These are phyloP conservation scores for Lyophyllum atratum DNA, from an alignment of 768 basidiomycete genomes.

Conservation along the genomic window DNA sequence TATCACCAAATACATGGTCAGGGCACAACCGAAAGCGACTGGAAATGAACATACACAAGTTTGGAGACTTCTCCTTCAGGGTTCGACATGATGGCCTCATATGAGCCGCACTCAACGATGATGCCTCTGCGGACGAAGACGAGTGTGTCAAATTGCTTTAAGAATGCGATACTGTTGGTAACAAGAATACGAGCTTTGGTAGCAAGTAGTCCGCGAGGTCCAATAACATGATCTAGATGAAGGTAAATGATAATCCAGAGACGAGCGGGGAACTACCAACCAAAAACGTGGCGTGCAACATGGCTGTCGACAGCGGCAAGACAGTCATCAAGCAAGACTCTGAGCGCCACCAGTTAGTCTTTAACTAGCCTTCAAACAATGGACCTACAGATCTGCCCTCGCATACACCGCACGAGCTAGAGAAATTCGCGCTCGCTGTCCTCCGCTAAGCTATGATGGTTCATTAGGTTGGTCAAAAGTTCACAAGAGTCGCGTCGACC, in stretches of 20 bases:
- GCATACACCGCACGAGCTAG: constrained; percentile 91
- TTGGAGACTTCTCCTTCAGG: constrained; percentile 68
- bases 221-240: constrained; percentile 75
- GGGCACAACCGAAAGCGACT: background rate
- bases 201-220: constrained; percentile 79
- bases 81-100: constrained; percentile 58
- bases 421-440: constrained; percentile 81
- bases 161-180: constrained; percentile 86
- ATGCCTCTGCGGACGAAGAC: constrained; percentile 80
- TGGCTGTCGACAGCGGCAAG: constrained; percentile 86
- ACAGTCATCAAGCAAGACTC: constrained; percentile 86
- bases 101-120: constrained; percentile 76
- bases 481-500: constrained; percentile 12
- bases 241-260: background rate
- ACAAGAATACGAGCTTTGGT: constrained; percentile 84
- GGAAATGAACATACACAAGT: constrained; percentile 57
- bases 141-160: constrained; percentile 75
- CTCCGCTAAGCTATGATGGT: constrained; percentile 65
- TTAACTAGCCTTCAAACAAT: background rate
- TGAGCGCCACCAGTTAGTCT: constrained; percentile 22
- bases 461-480: background rate
- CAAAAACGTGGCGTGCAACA: constrained; percentile 84
- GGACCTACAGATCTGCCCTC: constrained; percentile 78
- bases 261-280: constrained; percentile 34
- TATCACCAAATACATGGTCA: constrained; percentile 1